A percentile compares a stretch with the other conserved stretches of the same genome.
These are phyloP conservation scores for Aphanomyces astaci DNA, from an alignment of 352 stramenopile genomes.

Conservation along the genomic window DNA sequence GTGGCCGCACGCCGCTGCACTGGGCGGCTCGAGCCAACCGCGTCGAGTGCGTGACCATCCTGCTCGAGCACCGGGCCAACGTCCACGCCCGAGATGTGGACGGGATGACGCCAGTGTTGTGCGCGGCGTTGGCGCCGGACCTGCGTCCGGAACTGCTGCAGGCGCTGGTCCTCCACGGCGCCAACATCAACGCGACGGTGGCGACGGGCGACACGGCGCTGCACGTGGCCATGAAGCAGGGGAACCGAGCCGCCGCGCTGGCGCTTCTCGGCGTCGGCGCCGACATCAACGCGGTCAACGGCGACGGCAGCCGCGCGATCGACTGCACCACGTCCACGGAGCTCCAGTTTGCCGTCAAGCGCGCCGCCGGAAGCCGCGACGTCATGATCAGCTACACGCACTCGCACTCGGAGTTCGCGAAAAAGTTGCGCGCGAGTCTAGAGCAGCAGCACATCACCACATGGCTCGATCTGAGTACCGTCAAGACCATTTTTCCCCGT, in stretches of 20 bases:
- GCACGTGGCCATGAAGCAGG: slow-evolving; percentile 56
- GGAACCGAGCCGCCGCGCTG: slow-evolving; percentile 57
- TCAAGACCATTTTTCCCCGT: neutral
- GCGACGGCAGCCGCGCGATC: slow-evolving; percentile 51
- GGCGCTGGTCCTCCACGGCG: slow-evolving; percentile 43
- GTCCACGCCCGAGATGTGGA: slow-evolving; percentile 46
- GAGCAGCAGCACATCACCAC: slow-evolving; percentile 76
- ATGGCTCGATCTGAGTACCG: slow-evolving; percentile 63
- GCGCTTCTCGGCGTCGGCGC: slow-evolving; percentile 58
- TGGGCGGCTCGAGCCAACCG: slow-evolving; percentile 65
- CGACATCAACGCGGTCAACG: slow-evolving; percentile 69
- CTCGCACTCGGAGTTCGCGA: slow-evolving; percentile 71
- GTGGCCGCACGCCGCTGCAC: slow-evolving; percentile 60
- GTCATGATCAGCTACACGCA: slow-evolving; percentile 87
- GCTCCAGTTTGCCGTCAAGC: slow-evolving; percentile 75
- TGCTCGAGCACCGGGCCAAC: slow-evolving; percentile 40
- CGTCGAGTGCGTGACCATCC: slow-evolving; percentile 38
- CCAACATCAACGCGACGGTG: slow-evolving; percentile 65
- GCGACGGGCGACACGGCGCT: slow-evolving; percentile 60
- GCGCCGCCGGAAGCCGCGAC: slow-evolving; percentile 61
- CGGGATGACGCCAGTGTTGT: slow-evolving; percentile 61
- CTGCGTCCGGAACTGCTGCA: slow-evolving; percentile 47
- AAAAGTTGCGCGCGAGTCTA: slow-evolving; percentile 58
- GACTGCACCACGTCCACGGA: slow-evolving; percentile 74
- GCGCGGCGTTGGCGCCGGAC: slow-evolving; percentile 40